Evolutionary conservation across 2,329 filamentous ascomycete genomes (phyloP), one percentile per base, ranked within the genome.

Genomic region (Trichoderma simmonsii): DNA sequence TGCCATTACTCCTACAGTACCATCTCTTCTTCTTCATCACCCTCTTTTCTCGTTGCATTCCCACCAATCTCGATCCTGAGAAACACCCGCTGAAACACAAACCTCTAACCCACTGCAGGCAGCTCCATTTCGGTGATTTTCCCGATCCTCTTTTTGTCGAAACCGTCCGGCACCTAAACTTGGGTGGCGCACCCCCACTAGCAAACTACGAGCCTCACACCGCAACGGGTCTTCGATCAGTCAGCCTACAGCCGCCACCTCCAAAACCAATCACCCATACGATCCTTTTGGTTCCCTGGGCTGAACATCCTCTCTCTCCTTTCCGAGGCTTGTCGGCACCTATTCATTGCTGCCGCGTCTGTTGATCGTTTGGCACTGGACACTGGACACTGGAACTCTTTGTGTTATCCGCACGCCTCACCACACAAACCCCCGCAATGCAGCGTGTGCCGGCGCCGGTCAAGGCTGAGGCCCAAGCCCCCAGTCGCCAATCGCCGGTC

Each of bases 401-500:
- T 21, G 43, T n/a, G 43, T n/a, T 51, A 54, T 24, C 21, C 48
- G 43, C 51, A 39, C 48, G 64, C 51, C 64, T 34, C 32, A 57
- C 51, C 34, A 57, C 32, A 34, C 24, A 62, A 62, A 64, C 59
- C 71, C 72, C 72, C 72, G 63, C 72, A 67, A 63, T 57, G 51
- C 39, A 67, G 56, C 64, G 59, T 62, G 62, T 43, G 64, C 61
- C 61, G 71, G 71, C 71, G 26, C 62, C 63, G 66, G 60, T 54
- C 63, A 63, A 66, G 61, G 68, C 72, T 71, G 68, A 43, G 59
- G 68, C 72, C 56, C 68, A 62, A 48, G 62, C 56, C 24, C 75
- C 75, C 71, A 76, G 75, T 73, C 79, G 75, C 69, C 73, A 77
- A 70, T 74, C 78, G 68, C 75, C 80, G 75, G 80, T 81, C 76